phyloP scores from a whole-genome alignment of 805 yeast species.

The Lachancea dasiensis region DNA sequence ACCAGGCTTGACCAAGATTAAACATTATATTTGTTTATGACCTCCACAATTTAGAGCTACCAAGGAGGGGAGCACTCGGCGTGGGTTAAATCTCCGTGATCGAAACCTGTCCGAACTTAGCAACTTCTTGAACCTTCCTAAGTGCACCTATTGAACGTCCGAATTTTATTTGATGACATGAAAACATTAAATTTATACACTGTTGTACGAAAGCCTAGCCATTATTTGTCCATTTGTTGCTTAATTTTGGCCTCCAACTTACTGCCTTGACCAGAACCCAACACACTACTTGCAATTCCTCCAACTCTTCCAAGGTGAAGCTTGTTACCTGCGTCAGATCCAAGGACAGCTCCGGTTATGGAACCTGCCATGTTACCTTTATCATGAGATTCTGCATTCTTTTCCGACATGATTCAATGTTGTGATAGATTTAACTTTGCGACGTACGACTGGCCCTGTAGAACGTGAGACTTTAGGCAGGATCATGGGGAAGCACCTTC shows the following conservation, averaged over 20 bases:
- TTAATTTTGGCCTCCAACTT: constrained; percentile 8
- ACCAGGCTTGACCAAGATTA: no score
- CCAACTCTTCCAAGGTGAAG: constrained; percentile 8
- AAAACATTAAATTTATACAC: background rate
- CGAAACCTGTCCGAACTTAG: no score
- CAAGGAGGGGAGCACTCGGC: no score
- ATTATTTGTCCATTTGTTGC: constrained; percentile 4
- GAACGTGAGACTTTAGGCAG: no score
- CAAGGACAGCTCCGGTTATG: constrained; percentile 9
- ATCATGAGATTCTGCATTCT: constrained; percentile 8
- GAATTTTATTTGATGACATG: no score
- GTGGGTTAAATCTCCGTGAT: no score
- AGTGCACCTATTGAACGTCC: no score
- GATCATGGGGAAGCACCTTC: no score
- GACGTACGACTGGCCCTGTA: background rate
- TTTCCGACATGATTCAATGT: constrained; percentile 4
- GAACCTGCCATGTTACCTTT: constrained; percentile 11
- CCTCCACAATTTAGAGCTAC: no score
- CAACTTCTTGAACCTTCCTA: no score
- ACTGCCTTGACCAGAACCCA: constrained; percentile 10
- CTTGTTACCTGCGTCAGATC: constrained; percentile 9
- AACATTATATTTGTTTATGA: no score
- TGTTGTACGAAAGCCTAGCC: no score
- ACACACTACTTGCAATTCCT: constrained; percentile 10
- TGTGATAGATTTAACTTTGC: background rate